Percentiles rank a stretch among this genome's conserved stretches.
Evolutionary conservation across 192 early-diverging fungal genomes (phyloP).

Genomic region (Podila clonocystis): DNA sequence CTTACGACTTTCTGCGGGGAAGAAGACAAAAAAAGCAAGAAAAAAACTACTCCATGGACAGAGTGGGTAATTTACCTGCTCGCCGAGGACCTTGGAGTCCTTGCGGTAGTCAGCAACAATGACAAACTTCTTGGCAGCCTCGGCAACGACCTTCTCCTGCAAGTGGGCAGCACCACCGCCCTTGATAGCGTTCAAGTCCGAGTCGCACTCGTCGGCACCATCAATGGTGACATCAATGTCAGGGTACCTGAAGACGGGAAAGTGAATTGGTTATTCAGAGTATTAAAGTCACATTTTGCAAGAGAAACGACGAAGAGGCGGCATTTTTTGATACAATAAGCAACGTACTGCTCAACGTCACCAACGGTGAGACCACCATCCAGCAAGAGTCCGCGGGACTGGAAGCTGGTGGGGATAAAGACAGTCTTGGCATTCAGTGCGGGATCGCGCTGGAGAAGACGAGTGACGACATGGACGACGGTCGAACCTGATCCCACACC

Average conservation of each 20-base stretch:
- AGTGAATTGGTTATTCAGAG: neutral
- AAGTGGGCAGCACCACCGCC: conserved; percentile 95
- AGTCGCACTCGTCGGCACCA: conserved; percentile 89
- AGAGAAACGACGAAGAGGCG: conserved; percentile 7
- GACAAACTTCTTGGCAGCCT: conserved; percentile 82
- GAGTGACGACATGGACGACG: conserved; percentile 88
- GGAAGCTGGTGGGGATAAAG: conserved; percentile 94
- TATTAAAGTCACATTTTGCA: conserved; percentile 1
- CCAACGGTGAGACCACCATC: conserved; percentile 85
- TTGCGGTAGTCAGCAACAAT: conserved; percentile 94
- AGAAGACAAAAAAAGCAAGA: too few relatives aligned
- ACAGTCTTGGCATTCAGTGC: conserved; percentile 76
- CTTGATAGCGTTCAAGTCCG: conserved; percentile 92
- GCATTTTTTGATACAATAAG: neutral
- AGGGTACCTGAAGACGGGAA: conserved; percentile 60
- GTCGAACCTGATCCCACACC: conserved; percentile 92
- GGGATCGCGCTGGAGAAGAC: conserved; percentile 72
- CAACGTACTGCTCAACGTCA: conserved; percentile 76
- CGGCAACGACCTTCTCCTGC: conserved; percentile 93
- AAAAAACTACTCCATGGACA: neutral
- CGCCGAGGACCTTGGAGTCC: conserved; percentile 78
- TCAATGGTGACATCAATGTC: conserved; percentile 92
- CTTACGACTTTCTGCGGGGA: neutral
- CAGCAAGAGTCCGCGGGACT: conserved; percentile 85
- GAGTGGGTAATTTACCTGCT: conserved; percentile 55